phyloP scores from a whole-genome alignment of 768 basidiomycete species.

The Tricholoma bakamatsutake region DNA sequence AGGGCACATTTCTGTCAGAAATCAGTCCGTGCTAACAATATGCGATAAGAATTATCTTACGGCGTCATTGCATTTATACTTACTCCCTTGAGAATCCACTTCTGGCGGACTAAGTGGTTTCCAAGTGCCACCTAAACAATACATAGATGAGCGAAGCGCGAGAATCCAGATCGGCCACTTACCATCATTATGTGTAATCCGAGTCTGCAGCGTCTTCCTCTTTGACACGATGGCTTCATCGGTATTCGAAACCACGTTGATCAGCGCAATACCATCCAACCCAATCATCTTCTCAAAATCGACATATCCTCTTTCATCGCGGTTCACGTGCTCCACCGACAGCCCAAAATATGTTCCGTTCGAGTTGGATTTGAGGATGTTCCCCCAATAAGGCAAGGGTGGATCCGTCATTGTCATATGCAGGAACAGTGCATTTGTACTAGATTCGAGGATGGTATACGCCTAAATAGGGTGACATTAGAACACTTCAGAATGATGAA shows the following conservation, averaged over 20 bases:
- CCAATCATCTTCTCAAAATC: conserved; percentile 99
- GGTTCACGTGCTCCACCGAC: conserved; percentile 83
- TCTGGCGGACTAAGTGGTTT: conserved; percentile 71
- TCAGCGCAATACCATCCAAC: conserved; percentile 90
- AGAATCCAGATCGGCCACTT: conserved; percentile 16
- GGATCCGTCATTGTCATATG: conserved; percentile 90
- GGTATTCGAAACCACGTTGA: conserved; percentile 86
- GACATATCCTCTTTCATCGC: conserved; percentile 82
- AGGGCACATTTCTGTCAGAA: conserved; percentile 67
- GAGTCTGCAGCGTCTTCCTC: conserved; percentile 69
- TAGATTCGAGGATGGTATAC: conserved; percentile 93
- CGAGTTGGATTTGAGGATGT: conserved; percentile 92
- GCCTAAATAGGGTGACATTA: conserved; percentile 39
- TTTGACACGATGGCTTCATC: conserved; percentile 66
- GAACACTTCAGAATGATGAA: not conserved
- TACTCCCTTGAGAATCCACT: conserved; percentile 65
- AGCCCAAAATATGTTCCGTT: conserved; percentile 96
- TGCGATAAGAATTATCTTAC: conserved; percentile 32
- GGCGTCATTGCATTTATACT: conserved; percentile 64
- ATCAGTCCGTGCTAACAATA: not conserved
- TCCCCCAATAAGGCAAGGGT: conserved; percentile 77
- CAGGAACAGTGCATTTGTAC: conserved; percentile 88
- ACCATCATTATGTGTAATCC: conserved; percentile 98
- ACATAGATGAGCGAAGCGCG: conserved; percentile 1
- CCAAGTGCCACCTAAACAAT: conserved; percentile 72